A percentile compares a stretch with the other conserved stretches of the same genome.
These are phyloP conservation scores for Megacollybia marginata DNA, from an alignment of 768 basidiomycete species.

Conservation along the genomic window DNA sequence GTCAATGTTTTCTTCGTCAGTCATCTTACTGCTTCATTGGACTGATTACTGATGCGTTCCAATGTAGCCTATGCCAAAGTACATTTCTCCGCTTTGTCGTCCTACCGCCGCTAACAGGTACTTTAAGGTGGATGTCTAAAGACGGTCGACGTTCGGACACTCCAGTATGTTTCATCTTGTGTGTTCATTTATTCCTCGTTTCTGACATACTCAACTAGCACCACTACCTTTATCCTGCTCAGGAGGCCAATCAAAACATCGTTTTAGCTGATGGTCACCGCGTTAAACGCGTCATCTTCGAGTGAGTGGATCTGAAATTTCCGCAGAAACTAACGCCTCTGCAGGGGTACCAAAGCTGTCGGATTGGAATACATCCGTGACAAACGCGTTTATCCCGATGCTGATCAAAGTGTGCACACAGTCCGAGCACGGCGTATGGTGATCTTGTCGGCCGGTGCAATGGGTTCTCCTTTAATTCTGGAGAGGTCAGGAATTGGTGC, in stretches of 20 bases:
- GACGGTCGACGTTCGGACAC: not conserved
- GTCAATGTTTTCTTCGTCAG: constrained; percentile 22
- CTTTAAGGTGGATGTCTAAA: not conserved
- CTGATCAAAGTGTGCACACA: constrained; percentile 12
- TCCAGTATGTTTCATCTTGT: not conserved
- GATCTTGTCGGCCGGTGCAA: constrained; percentile 22
- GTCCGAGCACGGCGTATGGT: constrained; percentile 19
- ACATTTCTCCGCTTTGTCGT: not conserved
- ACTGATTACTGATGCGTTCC: constrained; percentile 3
- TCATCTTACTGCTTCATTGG: constrained; percentile 23
- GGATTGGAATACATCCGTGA: constrained; percentile 24
- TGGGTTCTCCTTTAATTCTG: constrained; percentile 26
- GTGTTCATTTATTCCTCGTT: too few species aligned
- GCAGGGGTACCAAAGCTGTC: constrained; percentile 11
- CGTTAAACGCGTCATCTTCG: constrained; percentile 21
- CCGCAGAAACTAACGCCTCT: not conserved
- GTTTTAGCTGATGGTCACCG: constrained; percentile 12
- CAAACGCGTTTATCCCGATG: constrained; percentile 11
- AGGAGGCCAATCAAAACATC: constrained; percentile 18
- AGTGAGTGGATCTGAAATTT: constrained; percentile 10
- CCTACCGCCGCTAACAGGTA: not conserved
- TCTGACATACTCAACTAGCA: too few species aligned
- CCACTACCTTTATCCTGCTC: constrained; percentile 19
- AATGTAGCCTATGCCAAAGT: not conserved
- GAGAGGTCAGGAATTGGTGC: constrained; percentile 46